Evolutionary conservation across 176 grass and related monocot genomes (phyloP), one percentile per base, ranked within the genome.

Genomic region (Otatea glauca): DNA sequence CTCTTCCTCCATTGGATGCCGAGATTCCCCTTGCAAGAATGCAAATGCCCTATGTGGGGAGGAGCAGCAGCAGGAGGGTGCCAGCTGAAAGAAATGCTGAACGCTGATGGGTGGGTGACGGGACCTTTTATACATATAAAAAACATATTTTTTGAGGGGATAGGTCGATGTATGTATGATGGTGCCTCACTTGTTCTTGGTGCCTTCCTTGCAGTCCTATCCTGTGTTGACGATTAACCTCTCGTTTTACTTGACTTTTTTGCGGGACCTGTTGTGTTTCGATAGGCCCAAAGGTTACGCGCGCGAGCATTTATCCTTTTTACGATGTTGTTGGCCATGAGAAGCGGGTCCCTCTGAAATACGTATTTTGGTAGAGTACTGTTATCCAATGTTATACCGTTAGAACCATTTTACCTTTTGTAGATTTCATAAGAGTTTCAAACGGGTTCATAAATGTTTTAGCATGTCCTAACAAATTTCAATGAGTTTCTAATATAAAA

Each of bases 111-210:
- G 25, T 69, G 39, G 65, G 70, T 42, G 32, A 84, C 29, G 81
- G 68, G 56, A 42, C 29, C 7, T 45, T 6, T 1, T 7, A 42
- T 0, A 42, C 41, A 42, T 7, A 9, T 1, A 42, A 1, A 29
- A 29, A 29, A 29, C 29, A 29, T 29, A 29, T 29, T 29, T 29
- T 29, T 29, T 29, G 29, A 29, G 29, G 29, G 29, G 29, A 29
- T 37, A 37, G 35, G 64, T 44, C 24, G 63, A 69, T 41, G 44
- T 35, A 20, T 68, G 59, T 42, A 8, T 9, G 41, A 76, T 58
- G 56, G 72, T 43, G 62, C 73, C 83, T 85, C 35, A 67, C 32
- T 84, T 44, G 32, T 68, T n/a, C n/a, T n/a, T 76, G 71, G 45
- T 76, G 82, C 47, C 60, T 25, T 60, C 2, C 20, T 66, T 77